Evolutionary conservation across 2,329 filamentous ascomycete genomes (phyloP).

Genomic region (Pseudocercospora macadamiae): DNA sequence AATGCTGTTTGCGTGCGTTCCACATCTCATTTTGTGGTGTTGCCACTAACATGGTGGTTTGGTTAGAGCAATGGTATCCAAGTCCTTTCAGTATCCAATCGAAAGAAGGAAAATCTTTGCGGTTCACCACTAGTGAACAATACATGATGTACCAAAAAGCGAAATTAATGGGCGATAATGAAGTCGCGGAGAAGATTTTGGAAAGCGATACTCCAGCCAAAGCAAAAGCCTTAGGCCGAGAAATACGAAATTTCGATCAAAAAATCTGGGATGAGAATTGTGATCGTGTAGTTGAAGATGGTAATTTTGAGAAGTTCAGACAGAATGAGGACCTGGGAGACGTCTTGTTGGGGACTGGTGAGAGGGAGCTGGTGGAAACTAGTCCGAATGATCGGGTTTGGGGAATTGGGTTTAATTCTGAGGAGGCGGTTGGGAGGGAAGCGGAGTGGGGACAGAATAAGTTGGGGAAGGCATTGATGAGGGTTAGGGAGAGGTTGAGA

Average conservation of each 20-base stretch:
- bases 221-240: slow-evolving; percentile 35
- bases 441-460: slow-evolving; percentile 40
- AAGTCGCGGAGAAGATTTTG: slow-evolving; percentile 35
- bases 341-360: slow-evolving; percentile 36
- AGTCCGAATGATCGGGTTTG: slow-evolving; percentile 42
- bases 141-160: slow-evolving; percentile 45
- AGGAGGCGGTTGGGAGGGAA: slow-evolving; percentile 35
- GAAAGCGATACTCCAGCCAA: slow-evolving; percentile 29
- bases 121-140: slow-evolving; percentile 32
- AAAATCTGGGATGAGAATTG: slow-evolving; percentile 34
- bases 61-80: slow-evolving; percentile 34
- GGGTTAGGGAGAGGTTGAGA: slow-evolving; percentile 37
- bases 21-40: too few species aligned
- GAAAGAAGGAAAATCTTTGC: slow-evolving; percentile 6
- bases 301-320: slow-evolving; percentile 40
- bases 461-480: slow-evolving; percentile 40
- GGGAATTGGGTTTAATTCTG: slow-evolving; percentile 40
- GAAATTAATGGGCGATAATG: slow-evolving; percentile 36
- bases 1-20: slow-evolving; percentile 29
- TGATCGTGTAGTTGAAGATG: slow-evolving; percentile 37
- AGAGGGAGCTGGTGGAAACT: slow-evolving; percentile 39
- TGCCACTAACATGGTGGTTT: too few species aligned
- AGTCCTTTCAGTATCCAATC: slow-evolving; percentile 20
- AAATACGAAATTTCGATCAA: slow-evolving; percentile 39
- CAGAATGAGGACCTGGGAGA: slow-evolving; percentile 35